Evolutionary conservation across 176 grass and related monocot genomes (phyloP), one percentile per base, ranked within the genome.

Genomic region (Stipa capillata): DNA sequence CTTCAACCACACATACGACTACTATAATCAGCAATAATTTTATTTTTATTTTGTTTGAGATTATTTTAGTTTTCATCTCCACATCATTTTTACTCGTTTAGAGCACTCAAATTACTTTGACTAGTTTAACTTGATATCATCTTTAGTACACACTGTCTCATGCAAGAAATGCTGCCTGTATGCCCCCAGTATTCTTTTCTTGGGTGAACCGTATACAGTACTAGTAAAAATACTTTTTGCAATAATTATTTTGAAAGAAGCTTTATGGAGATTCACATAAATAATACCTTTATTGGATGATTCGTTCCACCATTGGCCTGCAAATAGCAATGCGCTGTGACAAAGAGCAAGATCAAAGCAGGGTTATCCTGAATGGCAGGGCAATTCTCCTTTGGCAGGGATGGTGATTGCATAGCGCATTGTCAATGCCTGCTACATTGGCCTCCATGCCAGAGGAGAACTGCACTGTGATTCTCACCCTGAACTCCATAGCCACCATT

Each of bases 351-450:
- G 73, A 25, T 64, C 25, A 65, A 75, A 74, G 50, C 69, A 80
- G 84, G 76, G 69, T 61, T 60, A 69, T 75, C 18, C 52, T 57
- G 93, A 92, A 93, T 90, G 61, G 85, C 93, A 97, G 90, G 87
- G 90, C 90, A 86, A 97, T 92, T 93, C 87, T 97, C 93, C 87
- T 93, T 97, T 97, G 90, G 87, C 87, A 93, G 61, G 76, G 69
- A 78, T 13, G 56, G 57, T 15, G 5, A 41, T 83, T 45, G 15
- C 15, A 32, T 21, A 31, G 50, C 3, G 24, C 32, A 13, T 48
- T 79, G 23, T 74, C 2, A 88, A 74, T 39, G 35, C 60, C 18
- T 68, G 25, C 70, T 75, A 51, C 31, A 21, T 84, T 79, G 60
- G 52, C 76, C 43, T 69, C 43, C 86, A 84, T 88, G 81, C 86